Evolutionary conservation across 306 rosid species (phyloP), one percentile per base, ranked within the genome.

Genomic region (Acacia acuminata): DNA sequence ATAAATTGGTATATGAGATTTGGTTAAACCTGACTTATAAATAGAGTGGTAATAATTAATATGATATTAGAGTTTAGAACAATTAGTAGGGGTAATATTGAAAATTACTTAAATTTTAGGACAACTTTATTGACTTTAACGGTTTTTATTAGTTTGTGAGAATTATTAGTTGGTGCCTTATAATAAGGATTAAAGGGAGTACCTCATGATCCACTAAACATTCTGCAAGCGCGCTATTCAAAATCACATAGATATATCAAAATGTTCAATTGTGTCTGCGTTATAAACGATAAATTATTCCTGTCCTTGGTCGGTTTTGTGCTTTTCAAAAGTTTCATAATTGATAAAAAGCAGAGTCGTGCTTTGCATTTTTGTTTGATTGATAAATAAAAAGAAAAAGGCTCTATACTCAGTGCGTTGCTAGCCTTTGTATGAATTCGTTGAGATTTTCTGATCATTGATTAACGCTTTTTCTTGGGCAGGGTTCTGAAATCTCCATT

Each of bases 341-440:
- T 64, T 64, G 42, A 64, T 64, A 30, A 27, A 40, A 32, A 64
- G 42, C 42, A 30, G 42, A 5, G 42, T 15, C 2, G 45, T 34
- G 44, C 42, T 66, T 22, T 38, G 19, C 71, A 2, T 34, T 34
- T 66, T 66, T 17, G 68, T 22, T 67, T 20, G 53, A 73, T 73
- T 3, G 58, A 73, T 79, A 82, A 79, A 82, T 63, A 43, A 83
- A 75, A 25, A 30, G 63, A 75, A 60, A 64, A 64, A 30, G 69
- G 0, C 10, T 27, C 15, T 15, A 5, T 13, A 16, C 11, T 27
- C 19, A 7, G 4, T 61, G 8, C 42, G 32, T 64, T 64, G 20
- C 42, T 30, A 64, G 70, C 70, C 10, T 64, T 30, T 64, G 70
- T 32, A 63, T 63, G 0, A 27, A 64, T 30, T 22, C 34, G 15